Conservation (phyloP, 257 asterid species). For the Solanum arcanum region DNA sequence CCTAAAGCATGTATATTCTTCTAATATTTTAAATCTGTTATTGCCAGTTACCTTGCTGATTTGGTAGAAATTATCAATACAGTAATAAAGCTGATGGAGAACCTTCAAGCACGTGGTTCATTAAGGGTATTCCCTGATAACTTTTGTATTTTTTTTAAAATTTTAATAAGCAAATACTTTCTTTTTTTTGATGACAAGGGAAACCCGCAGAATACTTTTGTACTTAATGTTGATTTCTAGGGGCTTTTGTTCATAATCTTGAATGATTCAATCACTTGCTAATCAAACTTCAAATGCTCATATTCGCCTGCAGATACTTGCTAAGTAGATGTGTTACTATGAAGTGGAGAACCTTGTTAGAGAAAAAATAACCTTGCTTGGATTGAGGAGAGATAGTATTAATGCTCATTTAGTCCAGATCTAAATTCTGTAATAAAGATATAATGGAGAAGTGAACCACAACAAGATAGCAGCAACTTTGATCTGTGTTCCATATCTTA, state of each 20-base stretch:
- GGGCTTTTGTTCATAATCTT: not conserved
- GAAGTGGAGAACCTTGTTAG: not conserved
- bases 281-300: not conserved
- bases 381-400: not conserved
- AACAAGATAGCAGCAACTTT: not conserved
- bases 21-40: constrained; percentile 17
- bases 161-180: not conserved
- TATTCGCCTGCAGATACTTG: not conserved
- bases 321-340: not conserved
- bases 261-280: not conserved
- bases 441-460: not conserved
- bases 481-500: not conserved
- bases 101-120: constrained; percentile 77
- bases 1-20: not conserved
- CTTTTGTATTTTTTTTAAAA: not conserved
- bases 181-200: not conserved
- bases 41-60: constrained; percentile 81
- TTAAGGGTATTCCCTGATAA: constrained; percentile 51
- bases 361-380: not conserved
- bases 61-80: constrained; percentile 76
- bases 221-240: not conserved
- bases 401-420: not conserved
- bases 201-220: not conserved
- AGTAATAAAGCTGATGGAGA: constrained; percentile 73
- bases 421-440: not conserved